Evolutionary conservation across 768 basidiomycete genomes (phyloP), one percentile per base, ranked within the genome.

Genomic region (Lentinus brumalis): DNA sequence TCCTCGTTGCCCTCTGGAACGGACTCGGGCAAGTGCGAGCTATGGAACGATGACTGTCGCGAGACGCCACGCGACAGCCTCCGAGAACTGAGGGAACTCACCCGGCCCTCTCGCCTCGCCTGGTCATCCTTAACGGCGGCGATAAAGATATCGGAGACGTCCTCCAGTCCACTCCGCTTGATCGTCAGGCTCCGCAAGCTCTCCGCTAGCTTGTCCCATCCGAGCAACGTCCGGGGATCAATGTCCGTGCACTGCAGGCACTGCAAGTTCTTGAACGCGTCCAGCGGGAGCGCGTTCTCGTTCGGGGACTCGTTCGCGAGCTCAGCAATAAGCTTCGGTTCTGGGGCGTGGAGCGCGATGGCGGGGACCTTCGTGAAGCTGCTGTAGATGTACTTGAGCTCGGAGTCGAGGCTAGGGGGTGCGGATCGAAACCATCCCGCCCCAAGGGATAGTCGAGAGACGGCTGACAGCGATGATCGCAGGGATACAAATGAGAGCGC

Each of bases 321-420:
- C 70, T 93, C 93, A 5, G 81, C 71, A 29, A 96, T 86, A 65
- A 85, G 75, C 57, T 84, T 86, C 50, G 81, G 80, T 47, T 83
- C 83, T 0, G 91, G 89, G 2, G 87, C 81, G 61, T 78, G 81
- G 57, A 96, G 75, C 7, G 79, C 76, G 41, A 96, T 78, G 1
- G 93, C 88, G 15, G 94, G 94, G 0, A 97, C 78, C 75, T 91
- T 94, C 46, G 93, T 97, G 78, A 96, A 93, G 70, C 87, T 84
- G 71, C 92, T 93, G 77, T 87, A 96, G 63, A 96, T 81, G 73
- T 87, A 93, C 71, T 86, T 94, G 72, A 96, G 86, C 68, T 94
- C 90, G 2, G 78, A 70, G 57, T 94, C 89, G 65, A 90, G 74
- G 61, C 70, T 81, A 11, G 82, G 83, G 40, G 82, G 83, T 58